Conservation (phyloP, 2,329 filamentous ascomycete genomes). For the Kalaharituber pfeilii region DNA sequence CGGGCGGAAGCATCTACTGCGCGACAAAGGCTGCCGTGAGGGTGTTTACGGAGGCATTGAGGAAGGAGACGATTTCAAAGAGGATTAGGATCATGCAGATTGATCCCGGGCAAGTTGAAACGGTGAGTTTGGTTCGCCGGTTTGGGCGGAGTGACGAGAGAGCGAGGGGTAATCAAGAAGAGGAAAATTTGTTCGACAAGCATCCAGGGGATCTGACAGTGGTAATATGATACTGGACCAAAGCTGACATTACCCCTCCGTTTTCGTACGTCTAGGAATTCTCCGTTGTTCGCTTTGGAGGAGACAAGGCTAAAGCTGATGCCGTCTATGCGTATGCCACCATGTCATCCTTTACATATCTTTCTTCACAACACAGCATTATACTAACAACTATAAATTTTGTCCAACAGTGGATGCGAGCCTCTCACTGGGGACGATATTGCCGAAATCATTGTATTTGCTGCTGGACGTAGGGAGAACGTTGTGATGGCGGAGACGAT, state of each 20-base stretch:
- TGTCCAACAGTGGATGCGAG: conserved; percentile 49
- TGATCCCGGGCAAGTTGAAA: conserved; percentile 86
- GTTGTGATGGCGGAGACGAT: conserved; percentile 78
- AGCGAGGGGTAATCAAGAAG: conserved; percentile 39
- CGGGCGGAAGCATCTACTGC: conserved; percentile 74
- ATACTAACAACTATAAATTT: no score
- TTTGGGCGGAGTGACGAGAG: conserved; percentile 87
- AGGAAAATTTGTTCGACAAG: no score
- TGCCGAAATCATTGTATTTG: conserved; percentile 76
- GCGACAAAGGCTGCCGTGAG: conserved; percentile 79
- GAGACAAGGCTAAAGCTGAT: conserved; percentile 77
- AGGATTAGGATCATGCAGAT: conserved; percentile 72
- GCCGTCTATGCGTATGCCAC: conserved; percentile 70
- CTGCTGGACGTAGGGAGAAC: conserved; percentile 68
- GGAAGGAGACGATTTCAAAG: conserved; percentile 62
- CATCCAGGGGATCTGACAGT: no score
- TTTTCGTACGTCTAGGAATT: no score
- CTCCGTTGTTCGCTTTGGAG: conserved; percentile 70
- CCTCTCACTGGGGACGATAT: conserved; percentile 81
- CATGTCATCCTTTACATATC: no score
- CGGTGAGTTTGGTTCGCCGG: conserved; percentile 69
- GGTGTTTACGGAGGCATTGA: conserved; percentile 64
- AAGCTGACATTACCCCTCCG: no score
- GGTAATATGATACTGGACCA: no score
- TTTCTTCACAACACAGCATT: no score